Percentiles rank a stretch among this genome's conserved stretches.
These are phyloP conservation scores for Chlorella sp. DNA, from an alignment of 139 green algal genomes.

Conservation along the genomic window DNA sequence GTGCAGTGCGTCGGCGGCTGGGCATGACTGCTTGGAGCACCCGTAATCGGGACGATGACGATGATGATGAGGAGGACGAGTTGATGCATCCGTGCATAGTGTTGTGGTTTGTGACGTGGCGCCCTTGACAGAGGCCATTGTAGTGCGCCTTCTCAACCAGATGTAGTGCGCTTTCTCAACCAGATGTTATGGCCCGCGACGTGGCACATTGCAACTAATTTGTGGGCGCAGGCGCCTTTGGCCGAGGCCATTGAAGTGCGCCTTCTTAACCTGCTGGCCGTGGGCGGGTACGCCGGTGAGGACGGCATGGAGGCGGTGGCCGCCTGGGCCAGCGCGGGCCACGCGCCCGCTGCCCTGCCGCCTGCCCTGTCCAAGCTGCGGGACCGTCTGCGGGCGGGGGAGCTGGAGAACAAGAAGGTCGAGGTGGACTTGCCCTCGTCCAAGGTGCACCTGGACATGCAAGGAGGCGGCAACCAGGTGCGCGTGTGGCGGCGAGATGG, in stretches of 20 bases:
- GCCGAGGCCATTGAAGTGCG: conserved; percentile 11
- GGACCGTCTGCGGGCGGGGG: conserved; percentile 24
- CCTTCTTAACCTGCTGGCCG: conserved; percentile 13
- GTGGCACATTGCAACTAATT: no score
- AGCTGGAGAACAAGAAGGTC: conserved; percentile 62
- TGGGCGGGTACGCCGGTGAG: not conserved
- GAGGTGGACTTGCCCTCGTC: conserved; percentile 60
- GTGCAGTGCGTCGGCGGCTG: not conserved
- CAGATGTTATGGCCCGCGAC: no score
- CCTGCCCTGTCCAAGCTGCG: conserved; percentile 2
- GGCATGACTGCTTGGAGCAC: not conserved
- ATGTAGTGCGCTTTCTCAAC: conserved; percentile 13
- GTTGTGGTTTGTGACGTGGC: no score
- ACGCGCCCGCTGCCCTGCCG: not conserved
- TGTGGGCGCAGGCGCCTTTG: conserved; percentile 9
- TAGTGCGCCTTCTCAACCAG: conserved; percentile 10
- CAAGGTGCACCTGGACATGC: not conserved
- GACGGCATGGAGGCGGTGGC: not conserved
- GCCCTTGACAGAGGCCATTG: conserved; percentile 13
- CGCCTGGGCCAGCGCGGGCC: not conserved
- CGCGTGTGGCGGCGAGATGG: no score
- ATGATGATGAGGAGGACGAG: no score
- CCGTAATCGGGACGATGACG: no score
- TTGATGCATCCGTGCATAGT: no score
- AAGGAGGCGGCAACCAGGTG: not conserved